Conservation (phyloP, 2,329 filamentous ascomycete genomes). For the Fusarium anthophilum region DNA sequence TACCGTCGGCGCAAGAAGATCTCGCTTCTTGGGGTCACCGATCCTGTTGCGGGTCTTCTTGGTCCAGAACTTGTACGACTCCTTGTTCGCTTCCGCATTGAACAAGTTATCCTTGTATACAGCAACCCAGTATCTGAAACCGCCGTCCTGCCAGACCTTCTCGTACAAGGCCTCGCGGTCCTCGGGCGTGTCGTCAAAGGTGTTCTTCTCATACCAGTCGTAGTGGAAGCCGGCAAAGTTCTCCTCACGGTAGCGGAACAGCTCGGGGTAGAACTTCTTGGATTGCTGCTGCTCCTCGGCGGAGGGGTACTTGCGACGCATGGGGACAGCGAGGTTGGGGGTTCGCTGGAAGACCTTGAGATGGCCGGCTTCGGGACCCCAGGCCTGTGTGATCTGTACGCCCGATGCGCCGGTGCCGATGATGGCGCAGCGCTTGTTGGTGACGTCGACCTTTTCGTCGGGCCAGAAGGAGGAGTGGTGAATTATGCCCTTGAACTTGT, state of each 20-base stretch:
- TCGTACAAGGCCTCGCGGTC: constrained; percentile 61
- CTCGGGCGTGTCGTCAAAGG: constrained; percentile 62
- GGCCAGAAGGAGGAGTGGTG: constrained; percentile 72
- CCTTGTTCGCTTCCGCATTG: constrained; percentile 58
- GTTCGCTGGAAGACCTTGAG: constrained; percentile 73
- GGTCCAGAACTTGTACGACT: constrained; percentile 65
- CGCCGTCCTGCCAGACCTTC: constrained; percentile 59
- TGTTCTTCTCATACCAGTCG: constrained; percentile 62
- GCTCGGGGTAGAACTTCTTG: constrained; percentile 56
- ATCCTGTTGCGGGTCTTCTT: constrained; percentile 61
- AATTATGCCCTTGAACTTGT: constrained; percentile 67
- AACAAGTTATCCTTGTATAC: constrained; percentile 63
- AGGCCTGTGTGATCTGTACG: constrained; percentile 71
- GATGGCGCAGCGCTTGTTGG: constrained; percentile 67
- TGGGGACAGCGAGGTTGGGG: constrained; percentile 71
- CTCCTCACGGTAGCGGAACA: constrained; percentile 63
- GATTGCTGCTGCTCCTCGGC: constrained; percentile 51
- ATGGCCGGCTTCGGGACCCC: constrained; percentile 60
- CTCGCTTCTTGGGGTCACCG: constrained; percentile 56
- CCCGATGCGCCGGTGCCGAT: constrained; percentile 73
- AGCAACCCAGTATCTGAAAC: constrained; percentile 64
- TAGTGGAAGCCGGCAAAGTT: constrained; percentile 69
- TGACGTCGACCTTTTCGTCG: constrained; percentile 62
- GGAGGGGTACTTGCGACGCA: constrained; percentile 59
- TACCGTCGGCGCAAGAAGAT: constrained; percentile 60